Evolutionary conservation across 2,329 filamentous ascomycete genomes (phyloP).

Genomic region (Neofusicoccum laricinum): DNA sequence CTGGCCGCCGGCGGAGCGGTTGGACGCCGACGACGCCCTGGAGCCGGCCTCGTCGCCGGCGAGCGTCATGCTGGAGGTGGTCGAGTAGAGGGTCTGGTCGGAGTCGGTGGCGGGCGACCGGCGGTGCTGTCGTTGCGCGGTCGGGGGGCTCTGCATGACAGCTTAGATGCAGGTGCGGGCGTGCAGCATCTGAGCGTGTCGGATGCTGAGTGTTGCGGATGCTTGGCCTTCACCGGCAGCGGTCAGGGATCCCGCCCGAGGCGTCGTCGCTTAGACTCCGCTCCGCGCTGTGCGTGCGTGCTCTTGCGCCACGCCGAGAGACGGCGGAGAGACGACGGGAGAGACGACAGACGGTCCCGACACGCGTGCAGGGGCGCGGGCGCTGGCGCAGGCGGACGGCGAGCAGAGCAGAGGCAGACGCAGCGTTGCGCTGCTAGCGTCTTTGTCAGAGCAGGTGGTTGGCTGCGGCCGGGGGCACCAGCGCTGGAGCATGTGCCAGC

Average conservation of each 20-base stretch:
- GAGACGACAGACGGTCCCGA: not conserved
- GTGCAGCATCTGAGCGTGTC: constrained; percentile 15
- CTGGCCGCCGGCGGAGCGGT: constrained; percentile 54
- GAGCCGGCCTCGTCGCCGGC: constrained; percentile 54
- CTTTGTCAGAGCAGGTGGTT: not conserved
- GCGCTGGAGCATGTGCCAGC: not conserved
- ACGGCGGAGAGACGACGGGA: not conserved
- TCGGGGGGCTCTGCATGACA: constrained; percentile 19
- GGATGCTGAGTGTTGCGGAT: constrained; percentile 9
- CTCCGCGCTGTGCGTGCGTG: constrained; percentile 13
- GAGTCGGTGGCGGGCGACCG: constrained; percentile 22
- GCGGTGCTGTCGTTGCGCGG: constrained; percentile 18
- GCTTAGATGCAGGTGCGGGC: constrained; percentile 4
- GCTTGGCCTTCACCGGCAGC: not conserved
- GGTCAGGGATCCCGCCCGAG: constrained; percentile 13
- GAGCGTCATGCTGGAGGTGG: constrained; percentile 54
- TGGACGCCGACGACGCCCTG: constrained; percentile 65
- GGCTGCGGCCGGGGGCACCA: not conserved
- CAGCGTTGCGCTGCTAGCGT: not conserved
- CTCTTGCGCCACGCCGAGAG: constrained; percentile 8
- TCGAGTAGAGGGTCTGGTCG: constrained; percentile 26
- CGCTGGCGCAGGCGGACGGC: not conserved
- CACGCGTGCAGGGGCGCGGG: not conserved
- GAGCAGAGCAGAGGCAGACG: not conserved
- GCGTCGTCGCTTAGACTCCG: constrained; percentile 15